Conservation (phyloP, 176 grass and related monocot genomes). For the Oryza brachyantha region DNA sequence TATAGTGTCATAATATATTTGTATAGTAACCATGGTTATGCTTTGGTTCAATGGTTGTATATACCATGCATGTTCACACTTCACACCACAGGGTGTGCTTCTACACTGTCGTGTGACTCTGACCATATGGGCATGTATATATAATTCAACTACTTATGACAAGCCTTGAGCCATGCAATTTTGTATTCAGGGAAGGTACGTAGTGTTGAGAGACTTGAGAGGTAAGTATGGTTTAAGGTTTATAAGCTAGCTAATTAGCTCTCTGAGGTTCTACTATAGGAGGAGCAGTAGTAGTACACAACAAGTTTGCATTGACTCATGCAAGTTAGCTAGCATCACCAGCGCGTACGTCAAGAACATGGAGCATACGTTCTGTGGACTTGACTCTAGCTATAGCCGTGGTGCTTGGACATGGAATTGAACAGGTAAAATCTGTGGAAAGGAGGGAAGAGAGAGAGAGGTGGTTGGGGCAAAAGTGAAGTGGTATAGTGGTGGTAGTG, state of each 20-base stretch:
- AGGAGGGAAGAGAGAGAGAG: background rate
- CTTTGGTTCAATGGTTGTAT: background rate
- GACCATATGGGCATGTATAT: background rate
- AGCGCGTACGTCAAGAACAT: slow-evolving; percentile 30
- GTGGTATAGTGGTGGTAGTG: background rate
- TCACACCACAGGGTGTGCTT: slow-evolving; percentile 10
- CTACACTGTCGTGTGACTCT: slow-evolving; percentile 24
- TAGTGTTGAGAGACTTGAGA: background rate
- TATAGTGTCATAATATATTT: background rate
- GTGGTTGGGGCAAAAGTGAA: background rate
- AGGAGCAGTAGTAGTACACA: background rate
- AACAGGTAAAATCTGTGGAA: slow-evolving; percentile 26
- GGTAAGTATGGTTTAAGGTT: background rate
- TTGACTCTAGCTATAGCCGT: background rate
- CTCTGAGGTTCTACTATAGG: background rate
- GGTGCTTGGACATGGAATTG: slow-evolving; percentile 14
- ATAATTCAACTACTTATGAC: background rate
- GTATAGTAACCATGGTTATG: too few species aligned
- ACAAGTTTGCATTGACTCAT: slow-evolving; percentile 19
- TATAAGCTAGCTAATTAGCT: background rate
- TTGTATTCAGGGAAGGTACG: background rate
- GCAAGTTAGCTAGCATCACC: slow-evolving; percentile 4
- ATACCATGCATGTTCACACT: too few species aligned
- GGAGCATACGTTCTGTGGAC: slow-evolving; percentile 37
- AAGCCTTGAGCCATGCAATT: background rate